Conservation (phyloP, 1,284 basidiomycete species). For the Fomitiporia mediterranea region DNA sequence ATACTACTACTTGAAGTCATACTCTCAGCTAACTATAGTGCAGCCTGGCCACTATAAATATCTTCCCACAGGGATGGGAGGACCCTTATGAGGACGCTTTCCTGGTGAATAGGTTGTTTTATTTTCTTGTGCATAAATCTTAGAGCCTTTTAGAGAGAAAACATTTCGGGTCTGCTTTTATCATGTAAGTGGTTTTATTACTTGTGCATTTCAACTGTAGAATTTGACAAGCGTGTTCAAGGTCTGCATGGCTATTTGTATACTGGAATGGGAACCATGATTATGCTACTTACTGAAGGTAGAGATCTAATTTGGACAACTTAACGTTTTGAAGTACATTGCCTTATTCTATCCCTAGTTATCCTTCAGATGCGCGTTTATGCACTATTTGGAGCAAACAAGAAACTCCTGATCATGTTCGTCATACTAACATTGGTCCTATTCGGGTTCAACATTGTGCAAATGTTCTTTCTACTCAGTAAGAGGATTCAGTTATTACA, state of each 20-base stretch:
- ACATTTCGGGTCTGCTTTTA: neutral
- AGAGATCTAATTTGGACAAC: too few species aligned
- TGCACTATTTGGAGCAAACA: slow-evolving; percentile 11
- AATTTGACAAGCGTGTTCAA: neutral
- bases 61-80: neutral
- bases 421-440: neutral
- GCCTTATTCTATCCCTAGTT: neutral
- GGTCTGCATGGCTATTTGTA: neutral
- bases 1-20: neutral
- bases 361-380: slow-evolving; percentile 13
- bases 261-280: neutral
- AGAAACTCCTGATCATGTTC: slow-evolving; percentile 2
- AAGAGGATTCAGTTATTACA: too few species aligned
- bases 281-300: neutral
- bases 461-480: neutral
- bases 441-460: neutral
- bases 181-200: neutral
- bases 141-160: neutral
- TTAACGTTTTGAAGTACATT: neutral
- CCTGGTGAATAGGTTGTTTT: neutral
- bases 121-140: neutral
- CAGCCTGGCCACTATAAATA: neutral
- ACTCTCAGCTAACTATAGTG: neutral
- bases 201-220: neutral
- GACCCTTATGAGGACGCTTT: neutral